Base-by-base conservation (phyloP, 345 rosid species). In the Eucalyptus guilfoylei region DNA sequence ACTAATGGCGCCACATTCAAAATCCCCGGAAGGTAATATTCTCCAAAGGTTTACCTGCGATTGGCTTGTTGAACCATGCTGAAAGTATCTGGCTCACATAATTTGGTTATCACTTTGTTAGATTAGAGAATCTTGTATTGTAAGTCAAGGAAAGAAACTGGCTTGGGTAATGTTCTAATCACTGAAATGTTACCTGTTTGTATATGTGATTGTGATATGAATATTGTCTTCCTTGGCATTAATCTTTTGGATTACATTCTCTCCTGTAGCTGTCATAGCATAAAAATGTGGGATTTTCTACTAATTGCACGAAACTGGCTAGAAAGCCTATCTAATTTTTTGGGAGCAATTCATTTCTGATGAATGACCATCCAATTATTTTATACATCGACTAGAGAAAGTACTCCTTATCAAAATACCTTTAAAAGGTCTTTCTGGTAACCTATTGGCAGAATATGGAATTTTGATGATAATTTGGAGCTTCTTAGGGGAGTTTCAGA, bases 1-100 rank as follows among this genome's bases (percentile, higher is more conserved):
- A 97, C 99, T 67, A 97, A 97, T 93, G 99, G 99, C 88, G 99
- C 99, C 83, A 96, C 98, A 40, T 96, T 92, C 90, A 97, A 97
- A 94, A 95, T 97, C 91, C 97, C 99, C 7, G 99, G 99, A 87
- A 95, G 99, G 99, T 97, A 94, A 91, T 88, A 49, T 87, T 7
- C 49, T 32, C 40, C 45, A 44, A 58, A 87, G 49, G 64, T 44
- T 62, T 83, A 34, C 45, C 62, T 47, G 47, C 14, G n/a, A 49
- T 47, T 28, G 28, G 86, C 54, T 69, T 87, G 85, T 49, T 49
- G 49, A 49, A 86, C 58, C 52, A 58, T 50, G 64, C 28, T 8
- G 2, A 86, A 34, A 45, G 54, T 45, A 90, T 60, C 85, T 62
- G 47, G 85, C 30, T 40, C 30, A 76, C 47, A 11, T 40, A 40